These are phyloP conservation scores for Venturiaceae sp. DNA, from an alignment of 2,329 filamentous ascomycete genomes.

Conservation along the genomic window DNA sequence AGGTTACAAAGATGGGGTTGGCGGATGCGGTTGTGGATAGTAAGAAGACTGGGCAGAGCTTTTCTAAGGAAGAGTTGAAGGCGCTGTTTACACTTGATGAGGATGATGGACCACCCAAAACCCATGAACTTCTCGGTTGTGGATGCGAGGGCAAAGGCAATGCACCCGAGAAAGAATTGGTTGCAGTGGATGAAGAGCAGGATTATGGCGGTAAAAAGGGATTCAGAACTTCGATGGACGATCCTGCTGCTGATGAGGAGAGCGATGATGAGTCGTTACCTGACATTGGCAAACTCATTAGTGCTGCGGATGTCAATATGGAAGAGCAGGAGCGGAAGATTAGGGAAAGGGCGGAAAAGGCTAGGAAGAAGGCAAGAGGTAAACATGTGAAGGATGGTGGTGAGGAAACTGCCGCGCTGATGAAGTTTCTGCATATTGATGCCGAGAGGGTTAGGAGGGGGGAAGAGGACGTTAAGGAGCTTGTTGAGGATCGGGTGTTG, in stretches of 20 bases:
- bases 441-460: constrained; percentile 18
- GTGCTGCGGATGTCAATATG: constrained; percentile 36
- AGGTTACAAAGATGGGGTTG: constrained; percentile 60
- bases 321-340: constrained; percentile 33
- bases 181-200: constrained; percentile 7
- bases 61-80: constrained; percentile 55
- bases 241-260: constrained; percentile 13
- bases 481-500: constrained; percentile 43
- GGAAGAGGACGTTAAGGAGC: constrained; percentile 15
- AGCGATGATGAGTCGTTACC: constrained; percentile 18
- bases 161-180: constrained; percentile 10
- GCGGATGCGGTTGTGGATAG: constrained; percentile 63
- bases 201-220: constrained; percentile 8
- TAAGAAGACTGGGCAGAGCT: constrained; percentile 49
- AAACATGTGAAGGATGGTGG: constrained; percentile 19
- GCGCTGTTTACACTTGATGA: constrained; percentile 60
- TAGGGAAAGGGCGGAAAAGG: constrained; percentile 33
- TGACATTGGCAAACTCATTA: constrained; percentile 21
- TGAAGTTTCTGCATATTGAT: constrained; percentile 46
- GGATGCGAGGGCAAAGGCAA: constrained; percentile 47
- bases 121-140: constrained; percentile 58
- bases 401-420: constrained; percentile 39
- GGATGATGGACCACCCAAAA: constrained; percentile 48
- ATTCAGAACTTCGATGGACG: constrained; percentile 6
- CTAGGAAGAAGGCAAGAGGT: constrained; percentile 25